A percentile compares a stretch with the other conserved stretches of the same genome.
phyloP scores from a whole-genome alignment of 129 eudicot species.

The Lactuca sativa region DNA sequence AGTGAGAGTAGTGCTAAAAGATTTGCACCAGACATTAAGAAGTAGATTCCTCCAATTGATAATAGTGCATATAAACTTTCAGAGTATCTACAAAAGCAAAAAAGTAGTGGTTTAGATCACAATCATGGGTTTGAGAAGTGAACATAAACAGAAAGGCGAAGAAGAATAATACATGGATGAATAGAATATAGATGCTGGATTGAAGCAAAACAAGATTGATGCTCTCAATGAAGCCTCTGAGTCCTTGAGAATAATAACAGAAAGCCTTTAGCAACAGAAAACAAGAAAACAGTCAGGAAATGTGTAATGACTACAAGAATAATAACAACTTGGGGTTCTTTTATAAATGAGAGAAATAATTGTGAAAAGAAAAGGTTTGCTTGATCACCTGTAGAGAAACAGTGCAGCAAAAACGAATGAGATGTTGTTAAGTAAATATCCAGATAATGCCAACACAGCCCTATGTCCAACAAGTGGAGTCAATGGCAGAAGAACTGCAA shows the following conservation, averaged over 20 bases:
- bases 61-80: slow-evolving; percentile 83
- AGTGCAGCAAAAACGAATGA: slow-evolving; percentile 77
- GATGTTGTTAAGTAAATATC: slow-evolving; percentile 65
- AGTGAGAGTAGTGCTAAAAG: slow-evolving; percentile 51
- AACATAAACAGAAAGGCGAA: slow-evolving; percentile 12
- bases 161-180: slow-evolving; percentile 66
- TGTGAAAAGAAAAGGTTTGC: not conserved
- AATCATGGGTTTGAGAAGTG: slow-evolving; percentile 1
- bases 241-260: slow-evolving; percentile 65
- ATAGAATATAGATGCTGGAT: slow-evolving; percentile 95
- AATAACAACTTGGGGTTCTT: not conserved
- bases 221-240: slow-evolving; percentile 66
- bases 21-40: slow-evolving; percentile 52
- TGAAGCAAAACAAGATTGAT: slow-evolving; percentile 84
- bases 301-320: slow-evolving; percentile 11
- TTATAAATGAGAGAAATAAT: not conserved
- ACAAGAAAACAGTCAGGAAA: slow-evolving; percentile 30
- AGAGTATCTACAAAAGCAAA: slow-evolving; percentile 63
- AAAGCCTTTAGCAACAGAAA: slow-evolving; percentile 58
- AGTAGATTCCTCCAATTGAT: slow-evolving; percentile 77
- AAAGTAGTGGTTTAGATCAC: slow-evolving; percentile 7
- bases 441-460: slow-evolving; percentile 80
- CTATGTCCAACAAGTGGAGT: slow-evolving; percentile 81
- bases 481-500: slow-evolving; percentile 75
- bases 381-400: slow-evolving; percentile 59